These are phyloP conservation scores for Nicotiana otophora DNA, from an alignment of 257 asterid genomes.

Conservation along the genomic window DNA sequence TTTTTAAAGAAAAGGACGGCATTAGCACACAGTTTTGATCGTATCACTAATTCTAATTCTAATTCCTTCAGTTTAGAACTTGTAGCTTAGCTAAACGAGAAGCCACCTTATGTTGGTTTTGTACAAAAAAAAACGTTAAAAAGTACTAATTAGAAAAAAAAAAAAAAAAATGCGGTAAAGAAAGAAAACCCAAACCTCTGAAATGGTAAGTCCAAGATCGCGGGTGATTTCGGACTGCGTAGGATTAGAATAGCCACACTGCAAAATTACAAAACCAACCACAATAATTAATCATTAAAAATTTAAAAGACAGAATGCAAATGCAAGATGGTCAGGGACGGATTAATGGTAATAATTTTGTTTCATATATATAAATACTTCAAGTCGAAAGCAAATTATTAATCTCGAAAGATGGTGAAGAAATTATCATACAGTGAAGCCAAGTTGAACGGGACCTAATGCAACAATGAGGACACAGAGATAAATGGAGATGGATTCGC, in stretches of 20 bases:
- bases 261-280: not conserved
- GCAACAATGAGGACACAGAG: slow-evolving; percentile 72
- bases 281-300: not conserved
- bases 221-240: slow-evolving; percentile 57
- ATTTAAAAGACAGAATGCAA: not conserved
- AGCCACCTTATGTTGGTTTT: not conserved
- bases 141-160: not conserved
- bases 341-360: too few species aligned
- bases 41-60: not conserved
- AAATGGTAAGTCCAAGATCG: slow-evolving; percentile 63
- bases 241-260: slow-evolving; percentile 88
- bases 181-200: slow-evolving; percentile 45
- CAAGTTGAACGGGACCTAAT: slow-evolving; percentile 79
- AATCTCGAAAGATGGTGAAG: not conserved
- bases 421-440: slow-evolving; percentile 42
- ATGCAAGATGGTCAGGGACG: not conserved
- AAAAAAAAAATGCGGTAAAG: too few species aligned
- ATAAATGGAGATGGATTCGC: slow-evolving; percentile 68
- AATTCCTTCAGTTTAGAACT: not conserved
- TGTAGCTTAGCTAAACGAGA: not conserved
- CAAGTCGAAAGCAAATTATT: too few species aligned
- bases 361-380: too few species aligned
- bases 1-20: not conserved
- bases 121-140: not conserved
- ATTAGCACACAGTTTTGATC: not conserved